Evolutionary conservation across 495 filamentous ascomycete species (phyloP), one percentile per base, ranked within the genome.

Genomic region (Thermochaetoides thermophila): DNA sequence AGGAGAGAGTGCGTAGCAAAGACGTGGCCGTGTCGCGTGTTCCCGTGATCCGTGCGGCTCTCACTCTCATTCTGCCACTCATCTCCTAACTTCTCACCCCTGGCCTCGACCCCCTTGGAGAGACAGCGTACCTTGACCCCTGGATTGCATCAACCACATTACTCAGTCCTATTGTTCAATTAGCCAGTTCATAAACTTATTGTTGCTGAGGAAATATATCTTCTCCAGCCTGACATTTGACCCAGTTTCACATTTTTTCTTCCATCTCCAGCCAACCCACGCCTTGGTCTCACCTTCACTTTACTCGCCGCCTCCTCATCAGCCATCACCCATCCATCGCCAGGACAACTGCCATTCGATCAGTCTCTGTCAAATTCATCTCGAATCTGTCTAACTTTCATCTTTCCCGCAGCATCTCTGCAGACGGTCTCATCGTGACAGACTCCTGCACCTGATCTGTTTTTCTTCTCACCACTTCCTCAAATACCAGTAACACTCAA

Each of bases 41-140:
- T 51, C 44, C 39, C 39, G 44, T 51, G 48, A 51, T 42, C 33
- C 21, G 41, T 40, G 37, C 44, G 23, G 10, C 27, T 14, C 26
- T 26, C 35, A 21, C 24, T 34, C 29, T 26, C 24, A 17, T 30
- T 19, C 19, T 12, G 19, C 19, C 17, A 27, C 27, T 19, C 25
- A 34, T 19, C 23, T 16, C 13, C 23, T 3, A 4, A 9, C 5
- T 10, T 27, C 14, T 7, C n/a, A n/a, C n/a, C n/a, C n/a, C n/a
- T n/a, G n/a, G n/a, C n/a, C n/a, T n/a, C n/a, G n/a, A n/a, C n/a
- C n/a, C n/a, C n/a, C n/a, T n/a, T n/a, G n/a, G n/a, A n/a, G n/a
- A n/a, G n/a, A n/a, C n/a, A n/a, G n/a, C n/a, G n/a, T n/a, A n/a
- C n/a, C n/a, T n/a, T n/a, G n/a, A n/a, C n/a, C n/a, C n/a, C n/a